Evolutionary conservation across 1,284 basidiomycete genomes (phyloP).

Genomic region (Pseudozyma tsukubaensis): DNA sequence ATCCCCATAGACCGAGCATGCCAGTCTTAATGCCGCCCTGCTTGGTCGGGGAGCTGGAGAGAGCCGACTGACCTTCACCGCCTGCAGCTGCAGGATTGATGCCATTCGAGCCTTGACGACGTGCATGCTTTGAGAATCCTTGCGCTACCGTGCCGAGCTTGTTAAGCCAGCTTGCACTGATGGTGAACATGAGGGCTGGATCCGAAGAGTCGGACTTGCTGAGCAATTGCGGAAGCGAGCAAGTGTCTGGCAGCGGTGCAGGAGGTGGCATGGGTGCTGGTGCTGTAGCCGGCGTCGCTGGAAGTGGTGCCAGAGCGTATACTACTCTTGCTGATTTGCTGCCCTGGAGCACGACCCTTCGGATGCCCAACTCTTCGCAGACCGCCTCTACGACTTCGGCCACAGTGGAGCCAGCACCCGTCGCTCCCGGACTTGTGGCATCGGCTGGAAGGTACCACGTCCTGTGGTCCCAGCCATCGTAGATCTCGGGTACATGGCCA

Average conservation of each 20-base stretch:
- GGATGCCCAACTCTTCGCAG: conserved; percentile 77
- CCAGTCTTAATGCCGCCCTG: conserved; percentile 17
- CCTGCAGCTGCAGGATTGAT: neutral
- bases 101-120: conserved; percentile 31
- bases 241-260: conserved; percentile 30
- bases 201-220: conserved; percentile 20
- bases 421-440: conserved; percentile 20
- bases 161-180: conserved; percentile 66
- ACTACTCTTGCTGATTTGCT: conserved; percentile 68
- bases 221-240: conserved; percentile 32
- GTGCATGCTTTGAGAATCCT: conserved; percentile 60
- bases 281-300: conserved; percentile 26
- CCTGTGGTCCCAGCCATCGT: conserved; percentile 71
- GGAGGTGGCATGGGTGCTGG: conserved; percentile 55
- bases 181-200: conserved; percentile 57
- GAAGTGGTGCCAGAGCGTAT: conserved; percentile 54
- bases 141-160: conserved; percentile 66
- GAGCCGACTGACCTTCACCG: conserved; percentile 9
- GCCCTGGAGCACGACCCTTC: conserved; percentile 71
- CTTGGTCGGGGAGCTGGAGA: conserved; percentile 27
- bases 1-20: conserved; percentile 53
- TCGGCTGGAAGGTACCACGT: conserved; percentile 54
- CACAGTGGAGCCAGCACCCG: conserved; percentile 35
- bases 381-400: conserved; percentile 71
- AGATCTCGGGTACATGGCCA: conserved; percentile 80